These are phyloP conservation scores for Amphirosellinia nigrospora DNA, from an alignment of 495 filamentous ascomycete species.

Conservation along the genomic window DNA sequence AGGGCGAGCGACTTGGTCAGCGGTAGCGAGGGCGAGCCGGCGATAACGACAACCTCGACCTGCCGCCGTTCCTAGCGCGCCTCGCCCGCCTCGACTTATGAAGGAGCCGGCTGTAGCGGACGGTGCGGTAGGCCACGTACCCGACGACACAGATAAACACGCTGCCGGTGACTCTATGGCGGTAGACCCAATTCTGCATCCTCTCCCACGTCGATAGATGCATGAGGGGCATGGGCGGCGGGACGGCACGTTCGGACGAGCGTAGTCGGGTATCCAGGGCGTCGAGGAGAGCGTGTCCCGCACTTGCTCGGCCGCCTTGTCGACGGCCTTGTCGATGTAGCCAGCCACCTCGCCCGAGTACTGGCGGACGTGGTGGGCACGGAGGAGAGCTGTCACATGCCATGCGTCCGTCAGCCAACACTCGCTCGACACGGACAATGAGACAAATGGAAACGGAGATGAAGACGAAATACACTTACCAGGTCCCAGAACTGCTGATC, in stretches of 20 bases:
- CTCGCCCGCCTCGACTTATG: slow-evolving; percentile 74
- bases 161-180: slow-evolving; percentile 72
- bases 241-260: slow-evolving; percentile 64
- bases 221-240: slow-evolving; percentile 46
- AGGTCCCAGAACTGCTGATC: slow-evolving; percentile 68
- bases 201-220: slow-evolving; percentile 45
- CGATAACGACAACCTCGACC: slow-evolving; percentile 89
- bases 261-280: slow-evolving; percentile 71
- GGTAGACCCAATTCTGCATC: slow-evolving; percentile 65
- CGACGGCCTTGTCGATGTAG: slow-evolving; percentile 77
- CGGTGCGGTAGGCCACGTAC: slow-evolving; percentile 69
- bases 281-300: slow-evolving; percentile 67
- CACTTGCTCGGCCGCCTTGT: slow-evolving; percentile 66
- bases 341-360: slow-evolving; percentile 73
- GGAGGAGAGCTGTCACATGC: slow-evolving; percentile 65
- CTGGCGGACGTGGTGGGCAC: slow-evolving; percentile 71
- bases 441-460: too few relatives aligned
- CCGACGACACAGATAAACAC: slow-evolving; percentile 72
- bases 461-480: too few relatives aligned
- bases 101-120: slow-evolving; percentile 63
- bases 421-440: not conserved
- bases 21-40: slow-evolving; percentile 80
- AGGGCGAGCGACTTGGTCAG: slow-evolving; percentile 78
- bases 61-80: slow-evolving; percentile 79
- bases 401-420: slow-evolving; percentile 5